A percentile compares a stretch with the other conserved stretches of the same genome.
These are phyloP conservation scores for Prosopis cineraria DNA, from an alignment of 306 rosid genomes.

Conservation along the genomic window DNA sequence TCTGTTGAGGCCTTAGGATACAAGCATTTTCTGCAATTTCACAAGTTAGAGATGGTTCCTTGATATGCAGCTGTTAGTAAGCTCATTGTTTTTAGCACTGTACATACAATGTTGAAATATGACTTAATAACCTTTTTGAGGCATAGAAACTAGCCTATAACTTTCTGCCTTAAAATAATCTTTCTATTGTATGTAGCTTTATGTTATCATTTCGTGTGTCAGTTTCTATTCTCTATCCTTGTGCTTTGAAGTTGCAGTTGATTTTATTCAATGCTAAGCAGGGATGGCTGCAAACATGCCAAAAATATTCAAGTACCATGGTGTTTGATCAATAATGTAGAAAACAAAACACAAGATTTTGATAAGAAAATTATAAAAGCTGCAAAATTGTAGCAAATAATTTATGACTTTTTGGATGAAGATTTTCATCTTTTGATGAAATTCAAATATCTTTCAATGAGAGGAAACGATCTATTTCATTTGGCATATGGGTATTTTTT, in stretches of 20 bases:
- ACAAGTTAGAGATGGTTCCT: not conserved
- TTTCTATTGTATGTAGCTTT: not conserved
- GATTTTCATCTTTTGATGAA: not conserved
- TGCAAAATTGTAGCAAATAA: not conserved
- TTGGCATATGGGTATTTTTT: not conserved
- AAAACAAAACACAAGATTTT: not conserved
- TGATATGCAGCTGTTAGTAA: not conserved
- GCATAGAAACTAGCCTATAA: not conserved
- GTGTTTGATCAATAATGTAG: not conserved
- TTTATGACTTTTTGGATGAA: not conserved
- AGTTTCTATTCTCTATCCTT: not conserved
- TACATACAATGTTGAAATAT: conserved; percentile 6
- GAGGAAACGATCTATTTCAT: not conserved
- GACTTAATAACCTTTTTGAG: not conserved
- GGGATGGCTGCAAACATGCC: not conserved
- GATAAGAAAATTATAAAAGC: not conserved
- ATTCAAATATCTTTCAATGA: not conserved
- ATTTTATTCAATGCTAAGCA: not conserved
- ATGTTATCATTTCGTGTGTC: not conserved
- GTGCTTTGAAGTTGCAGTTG: not conserved
- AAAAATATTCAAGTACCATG: not conserved
- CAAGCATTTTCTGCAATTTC: not conserved
- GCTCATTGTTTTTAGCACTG: not conserved
- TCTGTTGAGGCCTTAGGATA: not conserved
- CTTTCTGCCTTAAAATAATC: not conserved